Conservation (phyloP, 83 land plant genomes). For the Diphasiastrum complanatum region DNA sequence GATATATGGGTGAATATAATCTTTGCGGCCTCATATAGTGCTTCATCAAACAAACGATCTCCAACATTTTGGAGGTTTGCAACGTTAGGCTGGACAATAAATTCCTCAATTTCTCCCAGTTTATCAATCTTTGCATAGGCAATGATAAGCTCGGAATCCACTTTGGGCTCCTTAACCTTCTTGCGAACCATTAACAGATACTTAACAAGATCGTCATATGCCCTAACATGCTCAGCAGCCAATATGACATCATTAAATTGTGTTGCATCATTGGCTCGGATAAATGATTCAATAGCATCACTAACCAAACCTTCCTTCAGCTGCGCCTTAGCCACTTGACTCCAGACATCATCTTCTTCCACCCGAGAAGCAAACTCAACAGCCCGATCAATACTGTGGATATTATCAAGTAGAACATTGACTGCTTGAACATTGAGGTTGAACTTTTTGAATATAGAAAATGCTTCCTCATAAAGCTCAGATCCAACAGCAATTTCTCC, state of each 20-base stretch:
- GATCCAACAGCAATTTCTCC: slow-evolving; percentile 98
- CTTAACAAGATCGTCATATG: slow-evolving; percentile 75
- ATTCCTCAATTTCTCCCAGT: slow-evolving; percentile 89
- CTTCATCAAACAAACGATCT: slow-evolving; percentile 88
- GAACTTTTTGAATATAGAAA: slow-evolving; percentile 96
- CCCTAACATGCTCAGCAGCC: slow-evolving; percentile 64
- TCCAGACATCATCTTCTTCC: slow-evolving; percentile 99
- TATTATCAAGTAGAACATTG: slow-evolving; percentile 87
- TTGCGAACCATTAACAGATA: slow-evolving; percentile 92
- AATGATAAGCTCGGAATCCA: slow-evolving; percentile 89
- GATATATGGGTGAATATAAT: slow-evolving; percentile 87
- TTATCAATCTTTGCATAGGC: slow-evolving; percentile 94
- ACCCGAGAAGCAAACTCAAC: slow-evolving; percentile 96
- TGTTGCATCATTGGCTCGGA: slow-evolving; percentile 91
- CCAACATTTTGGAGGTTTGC: slow-evolving; percentile 96
- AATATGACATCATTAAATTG: slow-evolving; percentile 77
- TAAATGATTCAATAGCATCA: slow-evolving; percentile 97
- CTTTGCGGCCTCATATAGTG: slow-evolving; percentile 87
- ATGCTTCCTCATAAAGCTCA: slow-evolving; percentile 87
- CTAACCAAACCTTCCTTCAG: slow-evolving; percentile 85
- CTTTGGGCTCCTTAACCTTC: slow-evolving; percentile 85
- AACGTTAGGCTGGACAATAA: slow-evolving; percentile 89
- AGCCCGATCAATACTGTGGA: slow-evolving; percentile 83
- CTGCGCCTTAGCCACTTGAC: slow-evolving; percentile 96
- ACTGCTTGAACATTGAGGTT: slow-evolving; percentile 88